Percentiles rank a stretch among this genome's conserved stretches.
phyloP scores from a whole-genome alignment of 805 yeast species.

The Barnettozyma siamensis region DNA sequence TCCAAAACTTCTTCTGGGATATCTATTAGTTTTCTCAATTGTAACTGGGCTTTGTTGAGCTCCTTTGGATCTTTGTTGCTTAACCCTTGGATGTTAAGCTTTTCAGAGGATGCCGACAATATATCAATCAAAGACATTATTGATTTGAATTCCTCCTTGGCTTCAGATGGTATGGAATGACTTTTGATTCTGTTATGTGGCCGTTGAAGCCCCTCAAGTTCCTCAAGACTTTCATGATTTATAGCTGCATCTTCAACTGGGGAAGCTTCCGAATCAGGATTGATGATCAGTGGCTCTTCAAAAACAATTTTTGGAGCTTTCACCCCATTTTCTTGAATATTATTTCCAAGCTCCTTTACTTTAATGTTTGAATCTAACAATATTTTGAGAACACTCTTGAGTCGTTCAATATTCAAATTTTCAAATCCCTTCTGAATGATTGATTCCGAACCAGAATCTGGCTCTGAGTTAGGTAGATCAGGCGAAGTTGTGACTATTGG shows the following conservation, averaged over 20 bases:
- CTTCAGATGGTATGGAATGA: background rate
- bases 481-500: no score
- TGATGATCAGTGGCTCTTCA: no score
- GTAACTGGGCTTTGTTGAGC: conserved; percentile 1
- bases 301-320: no score
- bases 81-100: conserved; percentile 1
- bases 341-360: background rate
- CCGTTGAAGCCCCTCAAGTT: no score
- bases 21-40: conserved; percentile 2
- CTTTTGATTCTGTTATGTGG: background rate
- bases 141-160: conserved; percentile 1
- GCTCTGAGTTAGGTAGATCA: no score
- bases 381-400: conserved; percentile 3
- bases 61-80: conserved; percentile 5
- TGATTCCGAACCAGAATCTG: no score
- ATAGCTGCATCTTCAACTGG: background rate
- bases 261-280: no score
- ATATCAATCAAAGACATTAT: conserved; percentile 3
- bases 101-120: conserved; percentile 2
- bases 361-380: background rate
- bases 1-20: conserved; percentile 9
- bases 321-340: no score
- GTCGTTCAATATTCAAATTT: conserved; percentile 5
- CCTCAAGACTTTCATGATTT: background rate
- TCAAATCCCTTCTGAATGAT: conserved; percentile 4